Percentiles rank a stretch among this genome's conserved stretches.
Conservation (phyloP, 768 basidiomycete genomes). For the Bullera alba region DNA sequence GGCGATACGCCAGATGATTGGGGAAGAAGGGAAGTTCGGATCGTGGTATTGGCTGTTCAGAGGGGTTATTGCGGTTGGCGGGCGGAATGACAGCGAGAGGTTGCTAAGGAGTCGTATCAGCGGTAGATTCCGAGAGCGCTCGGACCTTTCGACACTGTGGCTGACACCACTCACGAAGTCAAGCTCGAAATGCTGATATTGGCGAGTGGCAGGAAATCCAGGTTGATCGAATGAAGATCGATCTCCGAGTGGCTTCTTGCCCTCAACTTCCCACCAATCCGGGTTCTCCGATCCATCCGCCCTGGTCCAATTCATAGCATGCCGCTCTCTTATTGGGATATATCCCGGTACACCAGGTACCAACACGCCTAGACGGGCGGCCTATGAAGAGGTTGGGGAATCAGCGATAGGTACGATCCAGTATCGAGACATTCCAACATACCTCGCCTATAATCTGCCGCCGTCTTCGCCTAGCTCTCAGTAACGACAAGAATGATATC, state of each 20-base stretch:
- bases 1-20: slow-evolving; percentile 31
- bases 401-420: neutral
- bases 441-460: slow-evolving; percentile 27
- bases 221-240: neutral
- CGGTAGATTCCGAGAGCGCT: too few species aligned
- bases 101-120: too few species aligned
- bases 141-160: too few species aligned
- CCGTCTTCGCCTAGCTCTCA: slow-evolving; percentile 28
- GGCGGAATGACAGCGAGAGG: slow-evolving; percentile 34
- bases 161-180: neutral
- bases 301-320: slow-evolving; percentile 7
- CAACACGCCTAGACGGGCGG: slow-evolving; percentile 29
- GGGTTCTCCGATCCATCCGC: slow-evolving; percentile 21
- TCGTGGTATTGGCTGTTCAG: slow-evolving; percentile 10
- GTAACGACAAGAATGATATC: slow-evolving; percentile 27
- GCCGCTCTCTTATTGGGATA: slow-evolving; percentile 28
- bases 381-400: slow-evolving; percentile 9
- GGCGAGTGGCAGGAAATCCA: too few species aligned
- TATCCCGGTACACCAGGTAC: slow-evolving; percentile 39
- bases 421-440: slow-evolving; percentile 6
- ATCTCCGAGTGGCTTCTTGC: neutral
- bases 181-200: too few species aligned
- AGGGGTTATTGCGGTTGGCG: neutral
- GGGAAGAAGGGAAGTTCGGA: slow-evolving; percentile 34
- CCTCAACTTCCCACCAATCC: slow-evolving; percentile 36